Base-by-base conservation (phyloP, 1,139 yeast species). In the Geotrichum citri-aurantii region DNA sequence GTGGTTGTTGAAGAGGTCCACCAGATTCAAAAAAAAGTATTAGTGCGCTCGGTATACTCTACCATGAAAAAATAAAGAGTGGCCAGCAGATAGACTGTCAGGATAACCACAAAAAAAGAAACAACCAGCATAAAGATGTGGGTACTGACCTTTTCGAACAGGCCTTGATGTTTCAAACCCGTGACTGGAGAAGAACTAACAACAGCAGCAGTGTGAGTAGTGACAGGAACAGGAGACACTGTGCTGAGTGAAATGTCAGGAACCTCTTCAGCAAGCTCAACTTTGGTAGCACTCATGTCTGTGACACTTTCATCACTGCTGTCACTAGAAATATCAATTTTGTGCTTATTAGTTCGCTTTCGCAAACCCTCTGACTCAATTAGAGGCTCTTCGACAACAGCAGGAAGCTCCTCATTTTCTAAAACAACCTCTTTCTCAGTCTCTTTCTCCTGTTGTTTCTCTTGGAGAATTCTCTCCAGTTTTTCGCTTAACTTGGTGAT, bases 21-120 rank as follows among this genome's bases (percentile, higher is more conserved):
- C 14, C 46, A 19, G 1, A 11, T 31, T 47, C 33, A 55, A 51
- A 31, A 57, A 24, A 56, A 56, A 3, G 52, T 42, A 12, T 37
- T 27, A n/a, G 55, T 57, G 40, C 50, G 44, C 46, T 57, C 59
- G 4, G 59, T 57, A 50, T 52, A 52, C 40, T 57, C 59, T 29
- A 57, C 52, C 56, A 57, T 17, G 44, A 52, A 52, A 29, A 57
- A 52, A 53, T 57, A 57, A 19, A 53, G 14, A 48, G 54, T 46
- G 19, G 31, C 52, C 27, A 57, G n/a, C 3, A 24, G 33, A 31
- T 52, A 57, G 14, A 51, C 31, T 12, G 29, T 21, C 33, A 51
- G 14, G 24, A 42, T 21, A 17, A 44, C 53, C 23, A 51, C 27
- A n/a, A 56, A 10, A 31, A 48, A 17, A 10, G 50, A 23, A n/a